Evolutionary conservation across 192 early-diverging fungal species (phyloP), one percentile per base, ranked within the genome.

Genomic region (Podila clonocystis): DNA sequence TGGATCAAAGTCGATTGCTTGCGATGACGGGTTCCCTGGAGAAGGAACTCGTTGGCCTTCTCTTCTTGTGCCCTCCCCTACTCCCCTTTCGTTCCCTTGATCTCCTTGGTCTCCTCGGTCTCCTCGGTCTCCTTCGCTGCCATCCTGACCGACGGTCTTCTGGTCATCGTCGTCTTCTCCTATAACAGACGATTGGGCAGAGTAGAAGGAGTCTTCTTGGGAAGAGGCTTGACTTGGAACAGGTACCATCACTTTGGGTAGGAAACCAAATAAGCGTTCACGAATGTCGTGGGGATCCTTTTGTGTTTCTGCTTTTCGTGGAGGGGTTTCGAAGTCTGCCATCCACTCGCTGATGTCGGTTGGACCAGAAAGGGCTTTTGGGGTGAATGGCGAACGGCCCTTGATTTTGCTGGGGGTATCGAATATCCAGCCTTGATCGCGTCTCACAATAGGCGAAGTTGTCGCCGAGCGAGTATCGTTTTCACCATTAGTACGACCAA

Each of bases 291-390:
- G 62, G 5, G 11, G 3, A 17, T 50, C 28, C 1, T 49, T 64
- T 5, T 36, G 26, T 22, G 29, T 13, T 1, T 20, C 36, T 11
- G 26, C 36, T 11, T 62, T 63, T 6, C 77, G 60, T 15, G 77
- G 77, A 7, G 77, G 77, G 9, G 77, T 80, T 57, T 80, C 77
- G 19, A 80, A 26, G 33, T 52, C 67, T 20, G 61, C 19, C 8
- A 62, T 68, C 77, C 77, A 80, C 3, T 58, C 77, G 9, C 19
- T 31, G 19, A 68, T 58, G 7, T 58, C 62, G 24, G 12, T 15
- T 45, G 41, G 41, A 17, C 1, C 41, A 2, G 41, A 45, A 45
- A 15, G 12, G 13, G 41, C 41, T 45, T 17, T 45, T 15, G 15
- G 41, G 41, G 41, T 64, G 58, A 9, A 4, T 55, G 11, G 9